These are phyloP conservation scores for Lachnum nothofagi DNA, from an alignment of 2,329 filamentous ascomycete genomes.

Conservation along the genomic window DNA sequence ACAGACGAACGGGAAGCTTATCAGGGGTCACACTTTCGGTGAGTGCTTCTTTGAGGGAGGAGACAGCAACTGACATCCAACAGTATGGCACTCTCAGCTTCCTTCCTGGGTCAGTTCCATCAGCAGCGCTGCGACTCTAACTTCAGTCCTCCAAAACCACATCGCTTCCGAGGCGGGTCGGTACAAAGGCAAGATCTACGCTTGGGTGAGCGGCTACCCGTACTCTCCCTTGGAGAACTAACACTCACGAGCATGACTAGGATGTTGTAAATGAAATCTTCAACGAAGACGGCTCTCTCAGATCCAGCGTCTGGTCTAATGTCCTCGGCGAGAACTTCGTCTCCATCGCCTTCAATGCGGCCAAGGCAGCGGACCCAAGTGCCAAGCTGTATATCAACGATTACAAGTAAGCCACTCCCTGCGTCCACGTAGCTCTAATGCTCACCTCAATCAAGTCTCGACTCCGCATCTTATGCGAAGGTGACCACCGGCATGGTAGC, in stretches of 20 bases:
- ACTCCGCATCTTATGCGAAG: constrained; percentile 55
- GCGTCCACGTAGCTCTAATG: constrained; percentile 42
- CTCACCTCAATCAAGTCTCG: constrained; percentile 45
- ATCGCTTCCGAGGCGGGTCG: constrained; percentile 51
- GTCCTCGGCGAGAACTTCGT: constrained; percentile 68
- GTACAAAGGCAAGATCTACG: constrained; percentile 59
- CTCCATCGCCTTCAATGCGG: constrained; percentile 63
- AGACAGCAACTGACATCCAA: constrained; percentile 53
- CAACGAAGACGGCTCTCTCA: constrained; percentile 42
- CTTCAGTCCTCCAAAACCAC: constrained; percentile 53
- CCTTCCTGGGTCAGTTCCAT: constrained; percentile 55
- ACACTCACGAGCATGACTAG: constrained; percentile 53
- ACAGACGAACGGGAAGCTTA: constrained; percentile 47
- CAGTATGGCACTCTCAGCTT: constrained; percentile 58
- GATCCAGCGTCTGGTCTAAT: constrained; percentile 58
- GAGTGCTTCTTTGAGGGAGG: constrained; percentile 49
- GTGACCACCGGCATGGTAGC: constrained; percentile 50
- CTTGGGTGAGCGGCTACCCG: constrained; percentile 39
- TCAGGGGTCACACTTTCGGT: constrained; percentile 66
- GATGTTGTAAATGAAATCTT: constrained; percentile 65
- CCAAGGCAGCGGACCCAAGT: constrained; percentile 58
- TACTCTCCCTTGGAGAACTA: constrained; percentile 19
- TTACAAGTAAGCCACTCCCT: constrained; percentile 51
- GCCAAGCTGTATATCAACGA: constrained; percentile 75
- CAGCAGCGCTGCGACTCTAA: constrained; percentile 47